Conservation (phyloP, 805 yeast species). For the Starmera pachycereana region DNA sequence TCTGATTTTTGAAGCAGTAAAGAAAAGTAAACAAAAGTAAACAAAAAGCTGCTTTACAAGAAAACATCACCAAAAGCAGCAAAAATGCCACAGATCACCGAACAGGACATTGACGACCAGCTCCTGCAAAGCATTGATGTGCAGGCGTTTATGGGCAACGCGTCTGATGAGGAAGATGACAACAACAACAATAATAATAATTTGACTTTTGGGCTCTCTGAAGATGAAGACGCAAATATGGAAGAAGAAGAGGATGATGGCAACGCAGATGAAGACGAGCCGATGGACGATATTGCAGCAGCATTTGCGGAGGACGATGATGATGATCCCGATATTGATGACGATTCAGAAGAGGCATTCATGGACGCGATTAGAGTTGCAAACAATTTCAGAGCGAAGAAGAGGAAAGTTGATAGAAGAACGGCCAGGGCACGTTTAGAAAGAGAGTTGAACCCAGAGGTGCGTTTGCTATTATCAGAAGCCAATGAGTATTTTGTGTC, state of each 20-base stretch:
- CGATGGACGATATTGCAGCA: slow-evolving; percentile 18
- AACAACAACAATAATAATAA: slow-evolving; percentile 9
- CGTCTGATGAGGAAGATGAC: slow-evolving; percentile 10
- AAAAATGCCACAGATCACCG: slow-evolving; percentile 14
- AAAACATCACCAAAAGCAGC: slow-evolving; percentile 38
- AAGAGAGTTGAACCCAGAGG: slow-evolving; percentile 60
- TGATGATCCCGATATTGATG: slow-evolving; percentile 26
- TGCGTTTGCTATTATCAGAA: slow-evolving; percentile 48
- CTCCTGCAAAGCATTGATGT: slow-evolving; percentile 18
- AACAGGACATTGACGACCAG: slow-evolving; percentile 10
- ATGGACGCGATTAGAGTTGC: slow-evolving; percentile 61
- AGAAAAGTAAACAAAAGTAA: too few species aligned
- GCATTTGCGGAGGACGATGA: slow-evolving; percentile 27
- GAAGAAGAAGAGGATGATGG: slow-evolving; percentile 3
- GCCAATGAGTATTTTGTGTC: slow-evolving; percentile 78
- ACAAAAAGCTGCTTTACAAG: slow-evolving; percentile 25
- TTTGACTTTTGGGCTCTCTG: slow-evolving; percentile 5
- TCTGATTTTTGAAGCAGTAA: too few species aligned
- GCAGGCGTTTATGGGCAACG: slow-evolving; percentile 12
- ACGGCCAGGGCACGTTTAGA: slow-evolving; percentile 21
- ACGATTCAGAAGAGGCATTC: slow-evolving; percentile 34
- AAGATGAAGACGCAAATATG: slow-evolving; percentile 9
- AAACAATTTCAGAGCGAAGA: slow-evolving; percentile 46
- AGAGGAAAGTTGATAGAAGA: slow-evolving; percentile 23
- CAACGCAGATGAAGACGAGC: slow-evolving; percentile 11